Conservation (phyloP, 2,329 filamentous ascomycete species). For the Magnaporthiopsis rhizophila region DNA sequence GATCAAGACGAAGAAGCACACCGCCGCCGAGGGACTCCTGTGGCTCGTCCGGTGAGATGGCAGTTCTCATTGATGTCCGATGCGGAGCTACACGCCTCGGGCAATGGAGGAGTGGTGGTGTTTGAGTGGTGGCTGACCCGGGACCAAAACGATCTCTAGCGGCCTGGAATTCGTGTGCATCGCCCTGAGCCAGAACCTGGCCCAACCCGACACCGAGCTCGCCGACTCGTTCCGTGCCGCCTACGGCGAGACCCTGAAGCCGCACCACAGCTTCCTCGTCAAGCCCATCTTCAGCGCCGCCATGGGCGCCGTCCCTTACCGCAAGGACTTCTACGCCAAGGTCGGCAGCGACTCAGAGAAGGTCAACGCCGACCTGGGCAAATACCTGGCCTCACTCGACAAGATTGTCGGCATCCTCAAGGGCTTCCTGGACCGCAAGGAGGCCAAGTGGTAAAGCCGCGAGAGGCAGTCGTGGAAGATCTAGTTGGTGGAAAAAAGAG, state of each 20-base stretch:
- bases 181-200: conserved; percentile 70
- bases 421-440: conserved; percentile 46
- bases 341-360: conserved; percentile 59
- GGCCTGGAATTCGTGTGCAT: conserved; percentile 90
- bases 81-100: neutral
- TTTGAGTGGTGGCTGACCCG: neutral
- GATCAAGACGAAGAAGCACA: conserved; percentile 82
- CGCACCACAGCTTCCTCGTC: conserved; percentile 79
- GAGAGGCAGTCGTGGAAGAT: neutral
- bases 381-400: conserved; percentile 72
- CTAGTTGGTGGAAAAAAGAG: neutral
- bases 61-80: too few species aligned
- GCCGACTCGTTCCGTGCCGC: conserved; percentile 77
- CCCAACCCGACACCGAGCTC: conserved; percentile 65
- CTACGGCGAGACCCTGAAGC: conserved; percentile 82
- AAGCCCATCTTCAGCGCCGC: conserved; percentile 90
- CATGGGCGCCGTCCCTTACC: conserved; percentile 89
- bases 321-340: conserved; percentile 88
- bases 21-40: conserved; percentile 78
- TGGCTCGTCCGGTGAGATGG: conserved; percentile 74
- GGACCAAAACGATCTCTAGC: conserved; percentile 35
- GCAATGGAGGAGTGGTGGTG: neutral
- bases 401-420: conserved; percentile 56
- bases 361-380: conserved; percentile 55
- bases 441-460: conserved; percentile 44